Conservation (phyloP, 2,329 filamentous ascomycete species). For the Xylariales sp. region DNA sequence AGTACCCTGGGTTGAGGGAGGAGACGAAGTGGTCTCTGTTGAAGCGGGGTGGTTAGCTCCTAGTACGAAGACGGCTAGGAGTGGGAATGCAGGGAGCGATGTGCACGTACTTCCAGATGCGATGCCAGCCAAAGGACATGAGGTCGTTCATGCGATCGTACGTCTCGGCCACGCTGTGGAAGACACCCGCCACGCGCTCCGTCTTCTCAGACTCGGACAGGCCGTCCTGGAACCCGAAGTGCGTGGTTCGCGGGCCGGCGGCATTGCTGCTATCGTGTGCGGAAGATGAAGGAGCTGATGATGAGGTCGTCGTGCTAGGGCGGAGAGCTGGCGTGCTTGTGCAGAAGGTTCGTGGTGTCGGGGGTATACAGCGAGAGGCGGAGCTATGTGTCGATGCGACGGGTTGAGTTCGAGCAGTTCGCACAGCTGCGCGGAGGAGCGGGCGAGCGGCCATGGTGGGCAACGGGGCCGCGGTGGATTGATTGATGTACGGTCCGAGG, state of each 20-base stretch:
- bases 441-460: slow-evolving; percentile 47
- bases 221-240: slow-evolving; percentile 87
- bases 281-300: slow-evolving; percentile 26
- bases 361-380: slow-evolving; percentile 11
- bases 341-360: slow-evolving; percentile 40
- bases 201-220: slow-evolving; percentile 83
- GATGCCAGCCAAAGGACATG: slow-evolving; percentile 97
- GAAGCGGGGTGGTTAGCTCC: slow-evolving; percentile 8
- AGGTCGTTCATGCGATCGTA: slow-evolving; percentile 99
- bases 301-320: slow-evolving; percentile 40
- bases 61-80: not conserved
- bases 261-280: slow-evolving; percentile 15
- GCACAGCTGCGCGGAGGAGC: slow-evolving; percentile 43
- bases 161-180: slow-evolving; percentile 91
- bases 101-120: slow-evolving; percentile 81
- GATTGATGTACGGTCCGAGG: no score
- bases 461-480: not conserved
- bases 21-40: slow-evolving; percentile 88
- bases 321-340: slow-evolving; percentile 40
- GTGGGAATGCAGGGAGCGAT: not conserved
- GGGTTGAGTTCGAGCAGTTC: slow-evolving; percentile 35
- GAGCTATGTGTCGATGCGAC: slow-evolving; percentile 26
- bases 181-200: slow-evolving; percentile 81
- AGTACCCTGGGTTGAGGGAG: slow-evolving; percentile 83
- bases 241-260: slow-evolving; percentile 69